Evolutionary conservation across 1,139 yeast genomes (phyloP).

Genomic region (Geotrichum restrictum): DNA sequence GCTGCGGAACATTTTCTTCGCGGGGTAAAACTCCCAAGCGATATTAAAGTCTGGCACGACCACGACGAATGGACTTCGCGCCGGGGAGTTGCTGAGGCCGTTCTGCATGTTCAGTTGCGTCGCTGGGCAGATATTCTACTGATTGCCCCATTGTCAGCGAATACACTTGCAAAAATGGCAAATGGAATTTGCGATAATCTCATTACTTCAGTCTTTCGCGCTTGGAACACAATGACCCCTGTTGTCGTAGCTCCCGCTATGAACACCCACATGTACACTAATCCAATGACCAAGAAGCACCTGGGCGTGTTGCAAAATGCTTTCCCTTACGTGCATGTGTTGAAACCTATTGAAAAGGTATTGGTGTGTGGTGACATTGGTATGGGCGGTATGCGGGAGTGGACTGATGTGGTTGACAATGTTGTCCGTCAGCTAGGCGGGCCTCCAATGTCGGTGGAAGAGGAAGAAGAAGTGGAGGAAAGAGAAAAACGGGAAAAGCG

Average conservation of each 20-base stretch:
- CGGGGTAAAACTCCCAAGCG: slow-evolving; percentile 72
- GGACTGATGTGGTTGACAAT: slow-evolving; percentile 87
- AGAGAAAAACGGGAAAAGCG: slow-evolving; percentile 15
- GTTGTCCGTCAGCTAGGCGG: slow-evolving; percentile 50
- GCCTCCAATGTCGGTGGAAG: slow-evolving; percentile 29
- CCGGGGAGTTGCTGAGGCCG: slow-evolving; percentile 55
- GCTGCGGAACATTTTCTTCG: slow-evolving; percentile 78
- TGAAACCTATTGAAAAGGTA: slow-evolving; percentile 90
- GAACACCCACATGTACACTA: slow-evolving; percentile 95
- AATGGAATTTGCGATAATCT: slow-evolving; percentile 90
- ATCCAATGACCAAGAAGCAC: slow-evolving; percentile 87
- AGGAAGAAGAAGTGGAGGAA: slow-evolving; percentile 18
- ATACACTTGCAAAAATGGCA: slow-evolving; percentile 84
- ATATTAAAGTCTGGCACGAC: slow-evolving; percentile 90
- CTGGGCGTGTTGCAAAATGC: slow-evolving; percentile 56
- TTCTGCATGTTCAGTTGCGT: slow-evolving; percentile 81
- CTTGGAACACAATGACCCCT: slow-evolving; percentile 89
- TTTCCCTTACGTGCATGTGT: slow-evolving; percentile 70
- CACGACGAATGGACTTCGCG: slow-evolving; percentile 80
- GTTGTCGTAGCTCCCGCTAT: slow-evolving; percentile 92
- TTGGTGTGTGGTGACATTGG: slow-evolving; percentile 95
- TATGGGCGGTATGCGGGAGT: slow-evolving; percentile 96
- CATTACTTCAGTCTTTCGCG: slow-evolving; percentile 71
- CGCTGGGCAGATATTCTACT: slow-evolving; percentile 94
- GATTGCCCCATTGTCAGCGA: slow-evolving; percentile 91